Evolutionary conservation across 129 eudicot genomes (phyloP).

Genomic region (Silybum marianum): DNA sequence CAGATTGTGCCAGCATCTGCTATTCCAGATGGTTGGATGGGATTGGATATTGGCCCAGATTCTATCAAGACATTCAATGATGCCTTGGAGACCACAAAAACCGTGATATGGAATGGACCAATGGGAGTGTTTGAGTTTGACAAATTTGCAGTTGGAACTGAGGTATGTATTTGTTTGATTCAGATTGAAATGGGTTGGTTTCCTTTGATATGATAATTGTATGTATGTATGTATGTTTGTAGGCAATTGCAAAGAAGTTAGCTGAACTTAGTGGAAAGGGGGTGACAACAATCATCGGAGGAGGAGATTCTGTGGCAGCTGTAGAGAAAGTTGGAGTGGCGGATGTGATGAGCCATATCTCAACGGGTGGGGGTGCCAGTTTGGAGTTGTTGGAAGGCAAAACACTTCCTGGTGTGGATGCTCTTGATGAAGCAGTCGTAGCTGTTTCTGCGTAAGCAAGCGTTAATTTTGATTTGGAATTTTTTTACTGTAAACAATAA

Average conservation of each 20-base stretch:
- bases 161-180: conserved; percentile 41
- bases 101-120: conserved; percentile 66
- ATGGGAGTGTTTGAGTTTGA: conserved; percentile 72
- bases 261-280: conserved; percentile 59
- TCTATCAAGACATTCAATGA: conserved; percentile 65
- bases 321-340: conserved; percentile 84
- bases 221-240: conserved; percentile 27
- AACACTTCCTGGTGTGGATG: conserved; percentile 63
- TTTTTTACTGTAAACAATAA: background rate
- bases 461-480: background rate
- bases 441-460: conserved; percentile 68
- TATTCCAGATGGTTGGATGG: conserved; percentile 85
- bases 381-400: conserved; percentile 78
- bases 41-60: conserved; percentile 74
- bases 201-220: background rate
- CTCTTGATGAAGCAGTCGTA: conserved; percentile 56
- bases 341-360: conserved; percentile 72
- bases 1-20: conserved; percentile 65
- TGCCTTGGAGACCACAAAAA: conserved; percentile 62
- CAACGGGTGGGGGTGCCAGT: conserved; percentile 83
- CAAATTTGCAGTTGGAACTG: conserved; percentile 65
- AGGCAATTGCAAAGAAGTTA: conserved; percentile 64
- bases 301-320: conserved; percentile 74
- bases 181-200: background rate
- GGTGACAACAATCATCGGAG: conserved; percentile 67